These are phyloP conservation scores for Moelleriella libera DNA, from an alignment of 2,329 filamentous ascomycete species.

Conservation along the genomic window DNA sequence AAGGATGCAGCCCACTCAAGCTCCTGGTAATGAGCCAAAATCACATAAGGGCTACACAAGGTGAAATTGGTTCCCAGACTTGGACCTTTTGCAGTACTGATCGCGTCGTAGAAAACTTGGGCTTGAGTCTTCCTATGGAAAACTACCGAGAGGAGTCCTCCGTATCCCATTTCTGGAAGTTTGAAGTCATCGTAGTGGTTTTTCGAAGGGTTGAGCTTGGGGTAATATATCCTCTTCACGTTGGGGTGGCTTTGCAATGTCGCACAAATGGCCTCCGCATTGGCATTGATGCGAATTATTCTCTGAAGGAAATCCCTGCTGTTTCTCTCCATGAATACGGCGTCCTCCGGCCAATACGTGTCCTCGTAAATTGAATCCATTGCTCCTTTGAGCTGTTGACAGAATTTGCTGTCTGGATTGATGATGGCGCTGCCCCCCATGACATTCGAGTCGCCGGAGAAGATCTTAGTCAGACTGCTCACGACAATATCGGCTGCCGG, in stretches of 20 bases:
- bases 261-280: slow-evolving; percentile 71
- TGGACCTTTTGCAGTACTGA: slow-evolving; percentile 85
- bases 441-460: slow-evolving; percentile 94
- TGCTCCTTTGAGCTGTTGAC: slow-evolving; percentile 51
- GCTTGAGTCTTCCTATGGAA: slow-evolving; percentile 61
- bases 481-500: slow-evolving; percentile 84
- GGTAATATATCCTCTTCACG: slow-evolving; percentile 77
- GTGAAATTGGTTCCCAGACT: slow-evolving; percentile 97
- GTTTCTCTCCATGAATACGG: slow-evolving; percentile 90
- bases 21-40: slow-evolving; percentile 84
- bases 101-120: slow-evolving; percentile 67
- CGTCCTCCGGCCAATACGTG: slow-evolving; percentile 88
- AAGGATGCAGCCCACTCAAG: slow-evolving; percentile 78
- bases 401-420: slow-evolving; percentile 56
- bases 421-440: slow-evolving; percentile 74
- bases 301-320: slow-evolving; percentile 79
- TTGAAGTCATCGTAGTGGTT: slow-evolving; percentile 67
- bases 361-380: slow-evolving; percentile 62
- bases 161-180: slow-evolving; percentile 67
- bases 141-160: slow-evolving; percentile 73
- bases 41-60: slow-evolving; percentile 75
- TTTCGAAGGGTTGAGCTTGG: slow-evolving; percentile 59
- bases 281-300: slow-evolving; percentile 72
- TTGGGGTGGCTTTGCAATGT: slow-evolving; percentile 44
- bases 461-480: slow-evolving; percentile 91